phyloP scores from a whole-genome alignment of 2,329 filamentous ascomycete genomes.

The Cladophialophora psammophila region DNA sequence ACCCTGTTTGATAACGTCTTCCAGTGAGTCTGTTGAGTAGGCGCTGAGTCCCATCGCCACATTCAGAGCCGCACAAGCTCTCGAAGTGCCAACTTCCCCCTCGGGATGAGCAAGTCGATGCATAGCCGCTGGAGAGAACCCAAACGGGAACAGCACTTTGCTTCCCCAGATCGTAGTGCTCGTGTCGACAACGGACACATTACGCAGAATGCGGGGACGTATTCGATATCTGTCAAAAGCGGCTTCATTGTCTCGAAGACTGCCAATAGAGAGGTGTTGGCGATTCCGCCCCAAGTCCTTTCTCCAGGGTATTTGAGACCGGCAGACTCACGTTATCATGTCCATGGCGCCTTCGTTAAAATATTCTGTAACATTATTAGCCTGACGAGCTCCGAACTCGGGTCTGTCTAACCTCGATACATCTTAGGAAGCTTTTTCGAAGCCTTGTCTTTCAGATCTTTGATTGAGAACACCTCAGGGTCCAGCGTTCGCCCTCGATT shows the following conservation, averaged over 20 bases:
- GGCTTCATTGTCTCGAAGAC: conserved; percentile 57
- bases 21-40: conserved; percentile 55
- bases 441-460: conserved; percentile 32
- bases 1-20: conserved; percentile 51
- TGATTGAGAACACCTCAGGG: conserved; percentile 41
- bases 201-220: conserved; percentile 48
- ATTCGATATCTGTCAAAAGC: conserved; percentile 61
- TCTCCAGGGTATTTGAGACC: conserved; percentile 33
- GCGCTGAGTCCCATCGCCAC: conserved; percentile 59
- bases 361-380: conserved; percentile 52
- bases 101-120: conserved; percentile 62
- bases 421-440: conserved; percentile 31
- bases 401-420: conserved; percentile 24
- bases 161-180: conserved; percentile 55
- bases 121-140: conserved; percentile 62
- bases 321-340: conserved; percentile 53
- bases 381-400: background rate
- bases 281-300: conserved; percentile 11
- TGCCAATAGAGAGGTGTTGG: conserved; percentile 40
- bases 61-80: conserved; percentile 54
- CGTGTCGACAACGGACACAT: conserved; percentile 49
- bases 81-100: conserved; percentile 59
- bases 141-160: conserved; percentile 59
- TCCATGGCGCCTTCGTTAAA: conserved; percentile 67
- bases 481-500: conserved; percentile 45